These are phyloP conservation scores for Babesia ovata DNA, from an alignment of 169 alveolate genomes.

Conservation along the genomic window DNA sequence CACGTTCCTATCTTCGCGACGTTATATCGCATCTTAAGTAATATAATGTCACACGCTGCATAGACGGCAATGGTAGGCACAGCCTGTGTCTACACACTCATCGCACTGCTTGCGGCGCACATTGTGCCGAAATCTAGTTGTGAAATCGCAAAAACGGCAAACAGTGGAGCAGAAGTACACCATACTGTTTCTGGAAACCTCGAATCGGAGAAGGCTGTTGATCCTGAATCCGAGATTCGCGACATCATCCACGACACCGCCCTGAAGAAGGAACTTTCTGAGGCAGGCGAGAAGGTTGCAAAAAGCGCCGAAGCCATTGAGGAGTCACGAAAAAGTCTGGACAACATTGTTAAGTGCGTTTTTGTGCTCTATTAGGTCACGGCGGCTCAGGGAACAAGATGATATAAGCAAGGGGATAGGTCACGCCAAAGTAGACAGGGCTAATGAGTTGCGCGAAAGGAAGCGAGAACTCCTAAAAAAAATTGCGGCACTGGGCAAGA, in stretches of 20 bases:
- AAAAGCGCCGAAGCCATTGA: slow-evolving; percentile 25
- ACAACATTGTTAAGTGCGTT: slow-evolving; percentile 33
- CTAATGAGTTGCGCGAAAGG: slow-evolving; percentile 38
- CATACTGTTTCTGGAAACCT: background rate
- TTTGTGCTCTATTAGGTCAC: background rate
- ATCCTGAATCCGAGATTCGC: slow-evolving; percentile 4
- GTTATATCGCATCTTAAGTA: background rate
- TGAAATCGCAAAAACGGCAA: background rate
- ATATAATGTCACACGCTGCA: background rate
- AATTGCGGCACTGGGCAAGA: slow-evolving; percentile 49
- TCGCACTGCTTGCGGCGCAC: slow-evolving; percentile 8
- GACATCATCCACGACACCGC: slow-evolving; percentile 23
- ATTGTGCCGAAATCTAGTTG: background rate
- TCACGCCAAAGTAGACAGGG: slow-evolving; percentile 27
- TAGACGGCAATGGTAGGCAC: slow-evolving; percentile 33
- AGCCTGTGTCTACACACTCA: slow-evolving; percentile 24
- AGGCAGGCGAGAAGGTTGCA: slow-evolving; percentile 33
- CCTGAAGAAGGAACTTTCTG: slow-evolving; percentile 28
- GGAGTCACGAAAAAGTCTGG: slow-evolving; percentile 29
- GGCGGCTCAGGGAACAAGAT: slow-evolving; percentile 21
- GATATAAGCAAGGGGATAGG: slow-evolving; percentile 26
- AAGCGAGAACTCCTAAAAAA: slow-evolving; percentile 35
- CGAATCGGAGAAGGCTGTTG: background rate
- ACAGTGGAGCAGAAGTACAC: background rate
- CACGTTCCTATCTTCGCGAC: no score